Conservation (phyloP, 305 asterid species). For the Rubia tinctorum region DNA sequence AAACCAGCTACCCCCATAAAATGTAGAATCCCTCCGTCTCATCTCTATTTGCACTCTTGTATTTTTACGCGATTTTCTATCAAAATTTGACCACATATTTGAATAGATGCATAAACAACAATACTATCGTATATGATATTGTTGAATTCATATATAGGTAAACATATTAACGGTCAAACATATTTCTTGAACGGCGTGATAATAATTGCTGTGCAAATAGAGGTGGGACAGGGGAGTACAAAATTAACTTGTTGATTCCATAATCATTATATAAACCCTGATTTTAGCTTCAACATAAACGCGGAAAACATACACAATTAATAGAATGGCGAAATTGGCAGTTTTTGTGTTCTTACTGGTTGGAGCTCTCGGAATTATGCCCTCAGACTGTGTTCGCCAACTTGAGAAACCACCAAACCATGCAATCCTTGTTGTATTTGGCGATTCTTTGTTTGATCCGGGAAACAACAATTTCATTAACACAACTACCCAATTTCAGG, state of each 20-base stretch:
- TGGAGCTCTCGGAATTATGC: conserved; percentile 10
- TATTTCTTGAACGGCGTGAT: no score
- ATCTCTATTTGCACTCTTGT: no score
- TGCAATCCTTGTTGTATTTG: conserved; percentile 46
- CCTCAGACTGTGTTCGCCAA: neutral
- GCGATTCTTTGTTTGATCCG: conserved; percentile 62
- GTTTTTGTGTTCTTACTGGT: neutral
- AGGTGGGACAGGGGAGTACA: no score
- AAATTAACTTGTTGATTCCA: no score
- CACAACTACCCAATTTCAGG: conserved; percentile 49
- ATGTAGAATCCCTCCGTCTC: no score
- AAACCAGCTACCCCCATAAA: neutral
- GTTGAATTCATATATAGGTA: no score
- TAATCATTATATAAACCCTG: neutral
- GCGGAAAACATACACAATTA: neutral
- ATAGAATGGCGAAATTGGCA: neutral
- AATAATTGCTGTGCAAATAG: no score
- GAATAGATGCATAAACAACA: no score
- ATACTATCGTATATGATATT: no score
- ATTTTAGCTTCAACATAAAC: neutral
- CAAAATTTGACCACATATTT: no score
- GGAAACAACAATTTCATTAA: conserved; percentile 71
- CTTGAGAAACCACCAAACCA: neutral
- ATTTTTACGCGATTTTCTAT: no score
- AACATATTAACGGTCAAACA: no score